These are phyloP conservation scores for Lablab purpureus DNA, from an alignment of 306 rosid genomes.

Conservation along the genomic window DNA sequence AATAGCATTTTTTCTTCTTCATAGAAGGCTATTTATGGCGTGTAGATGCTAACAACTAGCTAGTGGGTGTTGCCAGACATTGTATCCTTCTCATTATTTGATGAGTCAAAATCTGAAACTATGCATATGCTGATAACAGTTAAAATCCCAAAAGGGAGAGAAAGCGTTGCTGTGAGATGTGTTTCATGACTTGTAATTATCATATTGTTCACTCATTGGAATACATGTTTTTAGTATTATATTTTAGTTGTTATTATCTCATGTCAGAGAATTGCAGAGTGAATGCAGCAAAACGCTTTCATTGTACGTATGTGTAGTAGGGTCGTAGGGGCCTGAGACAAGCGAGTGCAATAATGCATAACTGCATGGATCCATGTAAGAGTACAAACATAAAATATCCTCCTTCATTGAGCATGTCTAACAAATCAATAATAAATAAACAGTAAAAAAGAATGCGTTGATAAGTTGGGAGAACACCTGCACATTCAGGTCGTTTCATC, in stretches of 20 bases:
- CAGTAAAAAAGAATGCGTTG: too few species aligned
- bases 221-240: background rate
- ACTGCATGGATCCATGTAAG: background rate
- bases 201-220: background rate
- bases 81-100: background rate
- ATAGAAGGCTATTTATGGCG: background rate
- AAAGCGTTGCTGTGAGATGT: conserved; percentile 1
- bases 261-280: background rate
- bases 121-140: background rate
- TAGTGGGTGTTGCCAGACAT: background rate
- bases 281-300: conserved; percentile 19
- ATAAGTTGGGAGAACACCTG: background rate
- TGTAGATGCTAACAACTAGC: background rate
- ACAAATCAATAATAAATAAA: background rate
- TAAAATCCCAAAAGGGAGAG: background rate
- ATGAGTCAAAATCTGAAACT: background rate
- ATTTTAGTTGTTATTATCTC: background rate
- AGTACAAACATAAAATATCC: background rate
- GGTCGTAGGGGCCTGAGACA: conserved; percentile 14
- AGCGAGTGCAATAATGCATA: conserved; percentile 27
- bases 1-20: conserved; percentile 16
- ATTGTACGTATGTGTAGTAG: background rate
- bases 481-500: background rate
- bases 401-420: background rate
- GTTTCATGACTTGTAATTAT: background rate